A percentile compares a stretch with the other conserved stretches of the same genome.
Evolutionary conservation across 2,329 filamentous ascomycete species (phyloP).

Genomic region (Fusarium xylarioides): DNA sequence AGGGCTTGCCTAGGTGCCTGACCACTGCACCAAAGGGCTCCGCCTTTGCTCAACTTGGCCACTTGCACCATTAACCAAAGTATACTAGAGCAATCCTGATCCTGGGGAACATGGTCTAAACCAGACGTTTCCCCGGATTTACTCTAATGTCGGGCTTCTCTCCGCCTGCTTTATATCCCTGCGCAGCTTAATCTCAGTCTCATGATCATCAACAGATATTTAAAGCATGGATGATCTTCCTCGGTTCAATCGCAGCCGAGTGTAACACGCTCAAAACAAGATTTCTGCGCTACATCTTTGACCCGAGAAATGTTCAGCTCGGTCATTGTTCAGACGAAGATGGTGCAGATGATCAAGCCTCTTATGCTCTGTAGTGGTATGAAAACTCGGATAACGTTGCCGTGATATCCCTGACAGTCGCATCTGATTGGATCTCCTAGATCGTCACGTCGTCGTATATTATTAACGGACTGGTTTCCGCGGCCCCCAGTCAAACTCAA

Average conservation of each 20-base stretch:
- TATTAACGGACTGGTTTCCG: background rate
- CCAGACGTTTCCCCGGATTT: background rate
- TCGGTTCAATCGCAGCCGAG: background rate
- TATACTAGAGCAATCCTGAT: background rate
- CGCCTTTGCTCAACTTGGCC: background rate
- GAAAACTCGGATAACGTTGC: background rate
- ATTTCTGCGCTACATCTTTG: background rate
- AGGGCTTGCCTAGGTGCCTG: no score
- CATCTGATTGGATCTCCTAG: background rate
- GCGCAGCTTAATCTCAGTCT: background rate
- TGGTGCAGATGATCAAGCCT: background rate
- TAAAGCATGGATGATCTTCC: accelerated
- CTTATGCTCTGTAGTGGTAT: background rate
- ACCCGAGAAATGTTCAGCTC: background rate
- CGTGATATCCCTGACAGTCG: background rate
- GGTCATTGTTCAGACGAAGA: background rate
- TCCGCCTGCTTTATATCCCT: background rate
- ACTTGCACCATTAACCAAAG: background rate
- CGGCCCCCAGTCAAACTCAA: background rate
- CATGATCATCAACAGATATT: background rate
- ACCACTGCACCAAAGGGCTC: no score
- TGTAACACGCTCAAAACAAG: background rate
- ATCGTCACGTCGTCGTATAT: accelerated
- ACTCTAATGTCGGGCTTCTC: background rate
- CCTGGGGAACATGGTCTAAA: no score